Base-by-base conservation (phyloP, 129 eudicot genomes). In the Oenanthe sinensis region DNA sequence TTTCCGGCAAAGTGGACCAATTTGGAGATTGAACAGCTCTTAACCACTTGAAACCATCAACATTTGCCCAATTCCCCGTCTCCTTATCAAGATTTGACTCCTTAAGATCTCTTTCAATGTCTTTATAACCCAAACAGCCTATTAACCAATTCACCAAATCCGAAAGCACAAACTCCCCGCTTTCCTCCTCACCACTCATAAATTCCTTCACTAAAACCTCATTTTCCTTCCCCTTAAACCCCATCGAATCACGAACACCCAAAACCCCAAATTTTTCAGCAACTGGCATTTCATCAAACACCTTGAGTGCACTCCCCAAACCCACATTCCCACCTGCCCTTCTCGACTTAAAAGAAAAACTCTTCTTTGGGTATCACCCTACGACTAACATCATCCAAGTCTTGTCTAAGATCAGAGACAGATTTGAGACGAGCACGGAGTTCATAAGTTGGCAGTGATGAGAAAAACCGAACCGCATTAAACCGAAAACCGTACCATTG, bases 61-160 rank as follows among this genome's bases (percentile, higher is more conserved):
- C 97, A 85, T 94, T 90, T 11, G 84, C 90, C 98, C 97, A 94
- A 79, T 84, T 91, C 82, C 92, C 91, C 13, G 92, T 88, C 86
- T 91, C 97, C 73, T 88, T 92, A 30, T 79, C 81, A 69, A 94
- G 89, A 78, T 88, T 88, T 0, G 96, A 91, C 74, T 84, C 88
- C 76, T 81, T 82, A 16, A 92, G 89, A 77, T 92, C 92, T 58
- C 58, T 78, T 63, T 90, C 96, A 50, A 88, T 83, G 72, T 91
- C 93, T 62, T 85, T 87, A 71, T 93, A 91, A 43, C 73, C 72
- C 86, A 91, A 83, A 80, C 87, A 77, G 63, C 98, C 97, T 36
- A 77, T 89, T 75, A 91, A 75, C 82, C 91, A 94, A 20, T 86
- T 85, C 75, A 54, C 85, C 79, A 93, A 77, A 75, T 83, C 84